These are phyloP conservation scores for Durotheca rogersii DNA, from an alignment of 495 filamentous ascomycete species.

Conservation along the genomic window DNA sequence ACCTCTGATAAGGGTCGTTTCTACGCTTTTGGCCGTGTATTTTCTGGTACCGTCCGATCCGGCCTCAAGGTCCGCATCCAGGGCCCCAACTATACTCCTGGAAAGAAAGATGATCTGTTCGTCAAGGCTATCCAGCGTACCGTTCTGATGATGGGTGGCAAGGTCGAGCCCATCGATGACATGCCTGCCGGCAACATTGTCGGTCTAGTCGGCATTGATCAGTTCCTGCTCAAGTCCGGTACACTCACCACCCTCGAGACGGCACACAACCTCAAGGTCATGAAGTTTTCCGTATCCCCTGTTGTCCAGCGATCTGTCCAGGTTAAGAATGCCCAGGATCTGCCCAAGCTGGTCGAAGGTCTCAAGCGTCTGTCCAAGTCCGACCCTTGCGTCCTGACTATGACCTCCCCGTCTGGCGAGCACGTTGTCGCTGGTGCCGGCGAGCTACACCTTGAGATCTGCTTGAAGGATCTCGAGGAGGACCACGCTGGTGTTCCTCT, in stretches of 20 bases:
- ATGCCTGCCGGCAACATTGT: slow-evolving; percentile 99
- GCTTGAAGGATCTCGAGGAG: slow-evolving; percentile 99
- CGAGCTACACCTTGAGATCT: slow-evolving; percentile 99
- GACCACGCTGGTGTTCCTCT: slow-evolving; percentile 98
- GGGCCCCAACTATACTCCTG: slow-evolving; percentile 96
- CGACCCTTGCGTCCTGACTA: slow-evolving; percentile 93
- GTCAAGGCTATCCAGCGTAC: slow-evolving; percentile 99
- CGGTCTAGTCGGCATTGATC: slow-evolving; percentile 97
- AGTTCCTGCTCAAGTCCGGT: slow-evolving; percentile 99
- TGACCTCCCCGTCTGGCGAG: slow-evolving; percentile 88
- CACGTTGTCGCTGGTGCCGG: slow-evolving; percentile 98
- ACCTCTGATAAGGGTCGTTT: slow-evolving; percentile 99
- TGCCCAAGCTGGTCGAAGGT: slow-evolving; percentile 99
- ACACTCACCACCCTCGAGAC: slow-evolving; percentile 96
- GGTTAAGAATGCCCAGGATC: slow-evolving; percentile 99
- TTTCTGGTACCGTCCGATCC: slow-evolving; percentile 93
- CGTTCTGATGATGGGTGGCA: slow-evolving; percentile 99
- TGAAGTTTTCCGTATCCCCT: slow-evolving; percentile 99
- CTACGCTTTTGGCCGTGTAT: slow-evolving; percentile 99
- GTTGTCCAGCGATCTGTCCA: slow-evolving; percentile 98
- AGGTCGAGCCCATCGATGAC: slow-evolving; percentile 98
- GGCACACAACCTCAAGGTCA: slow-evolving; percentile 99
- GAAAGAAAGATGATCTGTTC: slow-evolving; percentile 98
- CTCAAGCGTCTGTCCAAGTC: slow-evolving; percentile 99
- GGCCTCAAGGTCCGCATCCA: slow-evolving; percentile 99